Conservation (phyloP, 805 yeast species). For the Saturnispora ahearnii region DNA sequence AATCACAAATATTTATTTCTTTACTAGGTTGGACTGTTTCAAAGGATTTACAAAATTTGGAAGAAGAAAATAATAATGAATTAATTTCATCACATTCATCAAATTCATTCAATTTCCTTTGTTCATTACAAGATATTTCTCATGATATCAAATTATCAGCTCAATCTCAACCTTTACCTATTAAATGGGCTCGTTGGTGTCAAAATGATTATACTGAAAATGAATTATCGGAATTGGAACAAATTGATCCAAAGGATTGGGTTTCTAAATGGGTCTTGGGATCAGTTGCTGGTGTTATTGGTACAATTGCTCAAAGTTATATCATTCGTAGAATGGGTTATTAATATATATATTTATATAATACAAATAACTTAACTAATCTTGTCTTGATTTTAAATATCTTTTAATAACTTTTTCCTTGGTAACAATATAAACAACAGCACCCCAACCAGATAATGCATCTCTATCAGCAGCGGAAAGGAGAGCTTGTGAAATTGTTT, state of each 20-base stretch:
- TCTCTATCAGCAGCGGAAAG: slow-evolving; percentile 95
- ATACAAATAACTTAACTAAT: slow-evolving; percentile 34
- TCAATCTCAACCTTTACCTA: slow-evolving; percentile 84
- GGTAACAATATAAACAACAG: slow-evolving; percentile 82
- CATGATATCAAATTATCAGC: slow-evolving; percentile 67
- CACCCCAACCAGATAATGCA: slow-evolving; percentile 98
- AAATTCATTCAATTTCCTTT: slow-evolving; percentile 54
- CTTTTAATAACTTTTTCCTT: slow-evolving; percentile 87
- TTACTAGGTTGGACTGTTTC: slow-evolving; percentile 24
- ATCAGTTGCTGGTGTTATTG: slow-evolving; percentile 72
- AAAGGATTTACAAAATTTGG: slow-evolving; percentile 10
- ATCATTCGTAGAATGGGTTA: slow-evolving; percentile 85
- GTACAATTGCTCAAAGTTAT: slow-evolving; percentile 83
- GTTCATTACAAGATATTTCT: slow-evolving; percentile 68
- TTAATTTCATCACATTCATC: slow-evolving; percentile 16
- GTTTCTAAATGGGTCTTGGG: slow-evolving; percentile 69
- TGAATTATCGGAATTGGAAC: slow-evolving; percentile 15
- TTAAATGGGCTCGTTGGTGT: slow-evolving; percentile 92
- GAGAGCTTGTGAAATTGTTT: slow-evolving; percentile 88
- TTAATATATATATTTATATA: slow-evolving; percentile 15
- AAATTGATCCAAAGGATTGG: slow-evolving; percentile 69
- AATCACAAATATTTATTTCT: slow-evolving; percentile 25
- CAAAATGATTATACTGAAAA: slow-evolving; percentile 31
- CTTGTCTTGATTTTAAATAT: slow-evolving; percentile 90
- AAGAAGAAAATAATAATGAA: slow-evolving; percentile 4